Evolutionary conservation across 495 filamentous ascomycete species (phyloP), one percentile per base, ranked within the genome.

Genomic region (Penicillium taxi): DNA sequence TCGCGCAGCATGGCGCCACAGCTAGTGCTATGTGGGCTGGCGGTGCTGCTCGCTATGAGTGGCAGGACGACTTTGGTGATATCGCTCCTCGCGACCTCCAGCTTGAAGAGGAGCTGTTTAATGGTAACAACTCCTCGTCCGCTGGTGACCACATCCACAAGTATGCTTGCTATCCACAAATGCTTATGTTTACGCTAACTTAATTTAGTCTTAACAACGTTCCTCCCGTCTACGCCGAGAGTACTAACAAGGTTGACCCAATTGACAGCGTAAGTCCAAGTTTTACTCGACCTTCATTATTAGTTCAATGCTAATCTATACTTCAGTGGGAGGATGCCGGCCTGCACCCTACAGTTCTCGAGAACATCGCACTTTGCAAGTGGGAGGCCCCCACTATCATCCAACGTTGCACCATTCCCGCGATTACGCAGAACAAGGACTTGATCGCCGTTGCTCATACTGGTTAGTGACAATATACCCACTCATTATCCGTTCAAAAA

Each of bases 371-470:
- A 42, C 69, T 88, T 2, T 77, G 78, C 24, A 69, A 74, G 1
- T 86, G 82, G 44, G 45, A 62, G 2, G 45, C 66, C 2, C 88
- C 91, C 0, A 96, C 91, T 9, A 81, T 87, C 0, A 88, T 98
- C 31, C 91, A 98, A 55, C 68, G 73, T 9, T 96, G 87, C 51
- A 74, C 72, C 25, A 71, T 98, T 15, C 88, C 91, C 0, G 79
- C 86, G 0, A 75, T 96, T 26, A 50, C 78, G 6, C 56, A 72
- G 22, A 78, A 80, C 5, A 68, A 80, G 43, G 91, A 98, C 53
- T 54, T 96, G 28, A 81, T 96, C 39, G 90, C 76, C 2, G 78
- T 87, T 48, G 86, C 91, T 5, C 90, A 96, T 56, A 98, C 91
- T 26, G 91, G 90, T 95, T 63, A 57, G 77, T 66, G 11, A 15